Evolutionary conservation across 306 rosid species (phyloP).

Genomic region (Oxytropis ochrocephala): DNA sequence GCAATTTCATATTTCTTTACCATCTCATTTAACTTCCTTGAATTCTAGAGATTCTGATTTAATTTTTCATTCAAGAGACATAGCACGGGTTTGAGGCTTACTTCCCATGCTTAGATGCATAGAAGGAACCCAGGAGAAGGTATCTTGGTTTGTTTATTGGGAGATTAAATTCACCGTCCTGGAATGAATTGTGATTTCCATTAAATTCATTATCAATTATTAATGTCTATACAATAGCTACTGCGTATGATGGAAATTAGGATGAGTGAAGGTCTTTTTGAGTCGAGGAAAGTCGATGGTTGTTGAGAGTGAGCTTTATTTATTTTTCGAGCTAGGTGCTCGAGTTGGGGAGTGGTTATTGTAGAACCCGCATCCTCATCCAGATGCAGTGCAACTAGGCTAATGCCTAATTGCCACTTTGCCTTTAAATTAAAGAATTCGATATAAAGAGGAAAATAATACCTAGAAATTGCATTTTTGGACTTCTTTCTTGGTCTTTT

Average conservation of each 20-base stretch:
- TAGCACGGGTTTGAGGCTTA: constrained; percentile 73
- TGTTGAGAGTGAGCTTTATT: not conserved
- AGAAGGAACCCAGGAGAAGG: constrained; percentile 90
- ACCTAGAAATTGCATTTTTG: not conserved
- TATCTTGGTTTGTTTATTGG: constrained; percentile 82
- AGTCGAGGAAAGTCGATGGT: not conserved
- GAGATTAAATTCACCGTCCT: constrained; percentile 52
- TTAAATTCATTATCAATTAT: constrained; percentile 8
- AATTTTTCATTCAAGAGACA: constrained; percentile 78
- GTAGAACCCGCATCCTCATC: constrained; percentile 1
- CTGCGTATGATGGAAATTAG: not conserved
- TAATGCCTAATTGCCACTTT: not conserved
- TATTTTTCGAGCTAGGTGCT: not conserved
- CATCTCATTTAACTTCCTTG: constrained; percentile 23
- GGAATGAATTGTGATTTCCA: constrained; percentile 20
- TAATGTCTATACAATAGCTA: not conserved
- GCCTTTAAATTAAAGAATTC: not conserved
- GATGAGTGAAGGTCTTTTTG: not conserved
- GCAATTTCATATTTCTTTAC: constrained; percentile 13
- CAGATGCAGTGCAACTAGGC: constrained; percentile 7
- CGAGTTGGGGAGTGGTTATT: constrained; percentile 4
- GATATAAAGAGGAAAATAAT: not conserved
- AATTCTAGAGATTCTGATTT: constrained; percentile 69
- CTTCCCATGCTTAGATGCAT: constrained; percentile 81
- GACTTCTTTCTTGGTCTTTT: not conserved